Percentiles rank a stretch among this genome's conserved stretches.
Evolutionary conservation across 1,284 basidiomycete genomes (phyloP).

Genomic region (Irpex lacteus): DNA sequence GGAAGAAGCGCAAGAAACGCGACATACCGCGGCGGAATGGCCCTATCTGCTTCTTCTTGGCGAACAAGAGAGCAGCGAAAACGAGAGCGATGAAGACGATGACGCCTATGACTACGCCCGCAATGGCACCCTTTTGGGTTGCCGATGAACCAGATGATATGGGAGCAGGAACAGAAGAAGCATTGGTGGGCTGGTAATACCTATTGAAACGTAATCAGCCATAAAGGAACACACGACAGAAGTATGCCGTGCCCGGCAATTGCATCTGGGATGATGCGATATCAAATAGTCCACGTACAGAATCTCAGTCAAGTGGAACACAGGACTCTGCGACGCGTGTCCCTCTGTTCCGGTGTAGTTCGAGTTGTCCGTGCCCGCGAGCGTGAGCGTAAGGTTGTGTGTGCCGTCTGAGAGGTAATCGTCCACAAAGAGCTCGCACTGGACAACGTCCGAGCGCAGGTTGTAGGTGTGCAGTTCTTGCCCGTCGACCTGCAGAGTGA

Average conservation of each 20-base stretch:
- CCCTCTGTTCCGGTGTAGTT: not conserved
- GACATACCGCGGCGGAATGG: not conserved
- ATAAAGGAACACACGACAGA: not conserved
- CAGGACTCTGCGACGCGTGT: not conserved
- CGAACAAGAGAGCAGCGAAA: not conserved
- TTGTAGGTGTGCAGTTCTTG: constrained; percentile 1
- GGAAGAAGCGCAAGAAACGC: not conserved
- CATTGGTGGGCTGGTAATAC: not conserved
- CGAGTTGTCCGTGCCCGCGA: not conserved
- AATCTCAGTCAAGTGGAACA: constrained; percentile 11
- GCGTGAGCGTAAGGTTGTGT: constrained; percentile 7
- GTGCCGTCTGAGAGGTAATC: constrained; percentile 9
- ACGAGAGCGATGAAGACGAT: constrained; percentile 3
- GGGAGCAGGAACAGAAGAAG: not conserved
- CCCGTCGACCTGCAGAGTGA: constrained; percentile 8
- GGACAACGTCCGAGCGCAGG: constrained; percentile 5
- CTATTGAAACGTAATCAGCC: not conserved
- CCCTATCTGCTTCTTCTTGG: not conserved
- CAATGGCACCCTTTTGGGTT: constrained; percentile 6
- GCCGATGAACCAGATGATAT: not conserved
- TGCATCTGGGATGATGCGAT: not conserved
- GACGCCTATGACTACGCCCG: constrained; percentile 5
- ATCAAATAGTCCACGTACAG: constrained; percentile 1
- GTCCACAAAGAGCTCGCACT: constrained; percentile 5
- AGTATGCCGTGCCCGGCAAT: not conserved